Base-by-base conservation (phyloP, 2,329 filamentous ascomycete species). In the Hypoxylon sp. region DNA sequence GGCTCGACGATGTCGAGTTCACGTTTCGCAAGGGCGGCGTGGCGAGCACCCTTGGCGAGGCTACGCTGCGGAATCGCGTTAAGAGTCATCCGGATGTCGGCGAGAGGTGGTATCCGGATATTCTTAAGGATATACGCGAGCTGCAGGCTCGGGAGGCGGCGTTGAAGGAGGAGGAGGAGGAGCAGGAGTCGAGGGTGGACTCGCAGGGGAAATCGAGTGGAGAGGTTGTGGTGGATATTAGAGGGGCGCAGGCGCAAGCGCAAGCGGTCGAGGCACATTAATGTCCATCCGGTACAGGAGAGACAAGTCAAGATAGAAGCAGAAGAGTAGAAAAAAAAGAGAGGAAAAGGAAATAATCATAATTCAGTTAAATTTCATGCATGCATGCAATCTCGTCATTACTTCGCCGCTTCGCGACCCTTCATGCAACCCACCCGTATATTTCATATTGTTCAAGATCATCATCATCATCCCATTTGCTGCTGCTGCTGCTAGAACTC, bases 81-180 rank as follows among this genome's bases (percentile, higher is more conserved):
- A 94, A 92, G 79, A 91, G 88, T 60, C 91, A 96, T 73, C 88
- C 87, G 3, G 91, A 95, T 69, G 91, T 96, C 1, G 90, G 89
- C 2, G 88, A 92, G 76, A 77, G 85, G 63, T 95, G 90, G 84
- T 90, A 88, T 67, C 86, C 86, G 2, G 83, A 88, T 31, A 80
- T 86, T 13, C 65, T 85, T 58, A 71, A 70, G 52, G 75, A 77
- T 52, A 82, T 87, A 41, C 77, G 80, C 42, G 80, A 80, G 62
- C 80, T 87, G 69, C 79, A 87, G 72, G 75, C 75, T 23, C 68
- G 58, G 59, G 70, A 73, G 60, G 71, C 67, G 59, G 62, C 67
- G 49, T 65, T 67, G 41, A 61, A 65, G 52, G 60, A 64, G 20
- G 37, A 43, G 53, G 40, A 42, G 54, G 57, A 17, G 35, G 49